phyloP scores from a whole-genome alignment of 768 basidiomycete species.

The Clavaria fumosa region DNA sequence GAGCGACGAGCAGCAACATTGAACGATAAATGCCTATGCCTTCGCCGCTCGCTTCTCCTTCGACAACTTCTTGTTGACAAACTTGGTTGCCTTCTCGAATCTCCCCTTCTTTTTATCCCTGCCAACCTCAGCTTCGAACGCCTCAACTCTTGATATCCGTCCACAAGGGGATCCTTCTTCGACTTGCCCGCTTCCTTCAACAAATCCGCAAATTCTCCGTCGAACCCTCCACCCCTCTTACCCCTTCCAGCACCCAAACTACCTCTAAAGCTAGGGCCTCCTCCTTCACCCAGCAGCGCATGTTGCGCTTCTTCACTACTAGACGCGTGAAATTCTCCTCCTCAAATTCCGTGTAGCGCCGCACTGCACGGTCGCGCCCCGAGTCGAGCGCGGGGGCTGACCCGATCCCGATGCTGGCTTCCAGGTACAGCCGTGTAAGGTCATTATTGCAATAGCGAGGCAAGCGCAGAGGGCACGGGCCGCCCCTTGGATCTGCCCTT shows the following conservation, averaged over 20 bases:
- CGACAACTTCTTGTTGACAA: constrained; percentile 17
- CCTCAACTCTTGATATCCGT: constrained; percentile 70
- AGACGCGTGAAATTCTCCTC: constrained; percentile 89
- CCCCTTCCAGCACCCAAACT: constrained; percentile 41
- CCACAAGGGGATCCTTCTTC: constrained; percentile 29
- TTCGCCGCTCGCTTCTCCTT: too few relatives aligned
- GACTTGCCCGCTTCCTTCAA: constrained; percentile 42
- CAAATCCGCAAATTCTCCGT: constrained; percentile 77
- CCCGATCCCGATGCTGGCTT: constrained; percentile 62
- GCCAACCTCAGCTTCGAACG: constrained; percentile 15
- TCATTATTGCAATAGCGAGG: constrained; percentile 45
- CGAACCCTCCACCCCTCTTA: constrained; percentile 51
- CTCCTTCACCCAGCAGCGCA: constrained; percentile 52
- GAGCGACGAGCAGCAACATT: too few relatives aligned
- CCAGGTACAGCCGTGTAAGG: constrained; percentile 53
- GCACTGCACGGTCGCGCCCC: constrained; percentile 63
- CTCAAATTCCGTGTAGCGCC: constrained; percentile 76
- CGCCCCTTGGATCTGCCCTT: constrained; percentile 32
- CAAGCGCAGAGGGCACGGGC: constrained; percentile 52
- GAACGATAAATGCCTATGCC: too few relatives aligned
- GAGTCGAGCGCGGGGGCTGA: constrained; percentile 36
- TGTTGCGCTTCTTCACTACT: constrained; percentile 81
- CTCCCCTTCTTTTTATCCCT: constrained; percentile 29
- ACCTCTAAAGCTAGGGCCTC: constrained; percentile 80
- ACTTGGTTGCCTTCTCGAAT: constrained; percentile 34